A percentile compares a stretch with the other conserved stretches of the same genome.
Evolutionary conservation across 1,284 basidiomycete species (phyloP).

Genomic region (Austropuccinia psidii): DNA sequence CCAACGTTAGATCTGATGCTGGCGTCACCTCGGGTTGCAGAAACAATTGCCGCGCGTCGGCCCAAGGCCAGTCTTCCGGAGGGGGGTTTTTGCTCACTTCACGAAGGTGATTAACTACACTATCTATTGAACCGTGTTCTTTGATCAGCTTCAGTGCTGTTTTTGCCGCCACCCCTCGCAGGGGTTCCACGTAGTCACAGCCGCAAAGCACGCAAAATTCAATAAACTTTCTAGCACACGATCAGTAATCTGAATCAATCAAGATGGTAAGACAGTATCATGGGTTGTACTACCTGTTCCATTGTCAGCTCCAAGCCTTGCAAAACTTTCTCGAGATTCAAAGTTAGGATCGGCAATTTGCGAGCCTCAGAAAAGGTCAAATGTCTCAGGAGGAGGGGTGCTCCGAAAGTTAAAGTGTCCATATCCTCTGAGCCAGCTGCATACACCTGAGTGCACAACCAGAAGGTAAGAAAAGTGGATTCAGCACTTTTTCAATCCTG

Average conservation of each 20-base stretch:
- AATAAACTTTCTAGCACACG: conserved; percentile 61
- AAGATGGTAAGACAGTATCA: background rate
- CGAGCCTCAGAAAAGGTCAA: conserved; percentile 98
- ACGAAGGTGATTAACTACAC: conserved; percentile 70
- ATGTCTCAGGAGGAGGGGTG: conserved; percentile 86
- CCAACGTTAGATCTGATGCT: conserved; percentile 56
- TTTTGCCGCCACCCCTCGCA: conserved; percentile 90
- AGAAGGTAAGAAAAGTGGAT: background rate
- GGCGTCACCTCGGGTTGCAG: conserved; percentile 42
- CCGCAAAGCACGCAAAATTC: conserved; percentile 95
- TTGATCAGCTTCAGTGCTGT: conserved; percentile 86
- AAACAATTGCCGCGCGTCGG: conserved; percentile 41
- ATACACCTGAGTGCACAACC: conserved; percentile 61
- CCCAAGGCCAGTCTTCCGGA: conserved; percentile 44
- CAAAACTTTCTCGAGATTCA: conserved; percentile 71
- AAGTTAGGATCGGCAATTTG: conserved; percentile 94
- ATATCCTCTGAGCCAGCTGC: conserved; percentile 98
- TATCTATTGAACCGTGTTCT: conserved; percentile 72
- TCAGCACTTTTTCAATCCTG: no score
- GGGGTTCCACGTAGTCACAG: conserved; percentile 96
- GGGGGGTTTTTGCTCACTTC: conserved; percentile 58
- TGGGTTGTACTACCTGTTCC: conserved; percentile 62
- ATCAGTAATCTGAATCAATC: conserved; percentile 14
- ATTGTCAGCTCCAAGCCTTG: conserved; percentile 86
- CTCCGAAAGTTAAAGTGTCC: conserved; percentile 94